These are phyloP conservation scores for Panaeolus papilionaceus DNA, from an alignment of 768 basidiomycete species.

Conservation along the genomic window DNA sequence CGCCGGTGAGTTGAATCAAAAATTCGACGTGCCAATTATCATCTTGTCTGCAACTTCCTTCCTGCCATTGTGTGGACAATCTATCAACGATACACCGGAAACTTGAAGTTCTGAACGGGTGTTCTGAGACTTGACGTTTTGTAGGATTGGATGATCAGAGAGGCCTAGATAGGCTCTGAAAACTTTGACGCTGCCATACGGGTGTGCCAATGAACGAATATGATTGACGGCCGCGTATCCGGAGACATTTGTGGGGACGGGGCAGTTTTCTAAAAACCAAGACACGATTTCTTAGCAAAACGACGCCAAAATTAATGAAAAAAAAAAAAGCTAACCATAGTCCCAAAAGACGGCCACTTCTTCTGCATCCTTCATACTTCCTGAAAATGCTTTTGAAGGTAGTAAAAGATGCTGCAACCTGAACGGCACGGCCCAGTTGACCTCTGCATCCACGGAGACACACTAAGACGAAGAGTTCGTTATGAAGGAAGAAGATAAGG, in stretches of 20 bases:
- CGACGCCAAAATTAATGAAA: background rate
- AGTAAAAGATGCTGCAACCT: slow-evolving; percentile 4
- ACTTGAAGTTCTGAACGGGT: slow-evolving; percentile 51
- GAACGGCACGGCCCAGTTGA: slow-evolving; percentile 4
- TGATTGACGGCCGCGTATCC: slow-evolving; percentile 49
- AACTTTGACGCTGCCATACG: slow-evolving; percentile 51
- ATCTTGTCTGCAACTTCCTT: slow-evolving; percentile 55
- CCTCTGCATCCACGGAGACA: slow-evolving; percentile 6
- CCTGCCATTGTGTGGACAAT: slow-evolving; percentile 43
- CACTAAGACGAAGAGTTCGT: background rate
- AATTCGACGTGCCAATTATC: slow-evolving; percentile 48
- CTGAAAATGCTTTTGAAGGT: background rate
- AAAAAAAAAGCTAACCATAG: slow-evolving; percentile 18
- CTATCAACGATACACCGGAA: slow-evolving; percentile 51
- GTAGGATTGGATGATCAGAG: slow-evolving; percentile 28
- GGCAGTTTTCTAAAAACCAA: slow-evolving; percentile 41
- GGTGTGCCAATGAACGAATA: slow-evolving; percentile 50
- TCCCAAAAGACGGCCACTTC: slow-evolving; percentile 24
- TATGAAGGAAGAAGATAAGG: background rate
- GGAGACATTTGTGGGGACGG: slow-evolving; percentile 40
- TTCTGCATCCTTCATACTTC: slow-evolving; percentile 8
- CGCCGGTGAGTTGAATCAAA: background rate
- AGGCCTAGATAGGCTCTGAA: slow-evolving; percentile 62
- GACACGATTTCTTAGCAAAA: slow-evolving; percentile 11
- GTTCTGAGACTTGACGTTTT: slow-evolving; percentile 17